Evolutionary conservation across 371 early-diverging fungal genomes (phyloP).

Genomic region (Mortierella polycephala): DNA sequence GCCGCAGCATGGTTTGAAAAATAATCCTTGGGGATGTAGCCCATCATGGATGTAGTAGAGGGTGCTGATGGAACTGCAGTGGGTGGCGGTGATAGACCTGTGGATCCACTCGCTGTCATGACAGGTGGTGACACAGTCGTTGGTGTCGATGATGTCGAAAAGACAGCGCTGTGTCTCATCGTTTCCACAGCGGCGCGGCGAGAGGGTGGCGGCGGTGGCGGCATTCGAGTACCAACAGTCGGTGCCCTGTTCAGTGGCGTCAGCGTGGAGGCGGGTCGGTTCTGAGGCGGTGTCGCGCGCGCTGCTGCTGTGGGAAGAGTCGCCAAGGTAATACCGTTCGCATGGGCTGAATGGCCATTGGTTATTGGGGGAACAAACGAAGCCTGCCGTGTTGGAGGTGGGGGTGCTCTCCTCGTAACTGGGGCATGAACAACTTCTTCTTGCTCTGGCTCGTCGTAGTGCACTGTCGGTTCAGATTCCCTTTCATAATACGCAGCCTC

Average conservation of each 20-base stretch:
- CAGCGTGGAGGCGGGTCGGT: constrained; percentile 26
- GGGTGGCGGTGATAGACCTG: constrained; percentile 41
- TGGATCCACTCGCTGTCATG: constrained; percentile 13
- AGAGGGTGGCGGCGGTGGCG: constrained; percentile 51
- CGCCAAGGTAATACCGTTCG: constrained; percentile 2
- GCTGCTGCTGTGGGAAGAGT: constrained; percentile 22
- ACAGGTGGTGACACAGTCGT: constrained; percentile 31
- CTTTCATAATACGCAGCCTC: constrained; percentile 51
- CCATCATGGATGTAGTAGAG: constrained; percentile 42
- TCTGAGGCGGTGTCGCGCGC: constrained; percentile 37
- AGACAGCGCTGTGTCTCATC: constrained; percentile 45
- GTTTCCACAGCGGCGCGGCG: constrained; percentile 37
- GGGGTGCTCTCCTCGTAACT: constrained; percentile 40
- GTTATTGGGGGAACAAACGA: constrained; percentile 9
- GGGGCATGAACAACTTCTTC: constrained; percentile 33
- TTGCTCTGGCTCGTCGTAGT: constrained; percentile 44
- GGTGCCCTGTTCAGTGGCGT: constrained; percentile 20
- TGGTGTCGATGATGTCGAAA: constrained; percentile 17
- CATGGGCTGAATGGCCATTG: constrained; percentile 8
- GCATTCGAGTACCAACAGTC: constrained; percentile 46
- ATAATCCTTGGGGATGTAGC: constrained; percentile 53
- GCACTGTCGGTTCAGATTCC: constrained; percentile 40
- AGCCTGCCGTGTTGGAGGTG: constrained; percentile 36
- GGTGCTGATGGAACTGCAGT: constrained; percentile 43
- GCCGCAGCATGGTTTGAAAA: constrained; percentile 41